Conservation (phyloP, 169 alveolate species). For the Eimeria tenella region DNA sequence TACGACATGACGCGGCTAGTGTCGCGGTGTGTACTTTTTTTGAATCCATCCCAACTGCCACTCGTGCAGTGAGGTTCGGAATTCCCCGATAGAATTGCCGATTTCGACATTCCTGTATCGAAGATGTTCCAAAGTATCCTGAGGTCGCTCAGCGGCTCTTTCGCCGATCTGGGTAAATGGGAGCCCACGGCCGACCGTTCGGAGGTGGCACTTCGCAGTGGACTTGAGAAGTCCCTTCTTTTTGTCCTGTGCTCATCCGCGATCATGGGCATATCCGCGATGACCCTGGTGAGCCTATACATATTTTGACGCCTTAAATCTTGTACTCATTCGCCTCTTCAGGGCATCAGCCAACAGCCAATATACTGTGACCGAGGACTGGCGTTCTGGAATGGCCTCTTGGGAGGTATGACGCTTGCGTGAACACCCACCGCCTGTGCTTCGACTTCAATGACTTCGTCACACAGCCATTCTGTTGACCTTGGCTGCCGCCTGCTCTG, state of each 20-base stretch:
- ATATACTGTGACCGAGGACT: slow-evolving; percentile 51
- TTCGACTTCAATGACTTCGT: no score
- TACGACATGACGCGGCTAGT: slow-evolving; percentile 49
- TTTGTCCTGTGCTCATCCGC: slow-evolving; percentile 67
- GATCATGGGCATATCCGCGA: slow-evolving; percentile 60
- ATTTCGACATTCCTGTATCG: slow-evolving; percentile 9
- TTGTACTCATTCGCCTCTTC: background rate
- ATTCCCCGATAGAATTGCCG: slow-evolving; percentile 25
- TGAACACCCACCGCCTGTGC: background rate
- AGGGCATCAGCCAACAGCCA: slow-evolving; percentile 70
- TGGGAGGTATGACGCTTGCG: slow-evolving; percentile 37
- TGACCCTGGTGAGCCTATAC: slow-evolving; percentile 39
- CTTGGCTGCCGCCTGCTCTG: slow-evolving; percentile 65
- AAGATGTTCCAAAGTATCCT: slow-evolving; percentile 64
- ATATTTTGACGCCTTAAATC: background rate
- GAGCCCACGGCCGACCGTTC: slow-evolving; percentile 59
- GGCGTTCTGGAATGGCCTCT: slow-evolving; percentile 70
- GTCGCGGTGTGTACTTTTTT: slow-evolving; percentile 64
- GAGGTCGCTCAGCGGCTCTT: slow-evolving; percentile 67
- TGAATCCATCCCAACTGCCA: slow-evolving; percentile 59
- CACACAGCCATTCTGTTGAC: slow-evolving; percentile 31
- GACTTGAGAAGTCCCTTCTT: slow-evolving; percentile 51
- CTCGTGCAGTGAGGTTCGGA: slow-evolving; percentile 62
- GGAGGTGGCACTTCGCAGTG: slow-evolving; percentile 51
- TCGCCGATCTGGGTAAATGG: slow-evolving; percentile 50